phyloP scores from a whole-genome alignment of 2,329 filamentous ascomycete species.

The Allantophomopsis lycopodina region DNA sequence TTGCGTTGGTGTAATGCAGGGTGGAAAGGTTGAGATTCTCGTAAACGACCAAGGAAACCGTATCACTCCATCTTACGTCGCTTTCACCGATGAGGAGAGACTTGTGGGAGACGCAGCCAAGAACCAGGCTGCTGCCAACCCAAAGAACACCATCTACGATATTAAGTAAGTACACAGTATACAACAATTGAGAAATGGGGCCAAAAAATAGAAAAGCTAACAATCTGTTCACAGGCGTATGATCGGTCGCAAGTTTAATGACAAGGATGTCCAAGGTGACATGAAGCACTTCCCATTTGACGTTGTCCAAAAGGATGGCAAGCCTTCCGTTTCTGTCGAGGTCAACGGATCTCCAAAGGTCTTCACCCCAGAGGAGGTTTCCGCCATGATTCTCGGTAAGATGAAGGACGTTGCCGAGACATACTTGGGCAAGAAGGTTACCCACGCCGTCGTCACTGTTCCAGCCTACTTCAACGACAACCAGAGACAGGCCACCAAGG shows the following conservation, averaged over 20 bases:
- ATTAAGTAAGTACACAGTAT: conserved; percentile 54
- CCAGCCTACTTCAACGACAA: conserved; percentile 98
- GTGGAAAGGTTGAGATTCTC: conserved; percentile 89
- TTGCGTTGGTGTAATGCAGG: conserved; percentile 92
- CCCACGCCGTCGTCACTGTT: conserved; percentile 83
- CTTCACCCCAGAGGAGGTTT: conserved; percentile 72
- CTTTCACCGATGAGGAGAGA: conserved; percentile 93
- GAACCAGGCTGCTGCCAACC: conserved; percentile 82
- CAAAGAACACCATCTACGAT: conserved; percentile 63
- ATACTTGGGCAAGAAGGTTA: conserved; percentile 72
- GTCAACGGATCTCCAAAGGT: conserved; percentile 51
- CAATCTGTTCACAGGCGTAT: conserved; percentile 43
- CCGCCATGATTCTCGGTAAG: conserved; percentile 70
- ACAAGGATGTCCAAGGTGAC: conserved; percentile 82
- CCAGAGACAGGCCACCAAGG: conserved; percentile 94
- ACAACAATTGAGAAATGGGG: not conserved
- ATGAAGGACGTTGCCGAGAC: conserved; percentile 75
- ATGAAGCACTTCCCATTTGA: conserved; percentile 99
- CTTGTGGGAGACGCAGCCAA: conserved; percentile 95
- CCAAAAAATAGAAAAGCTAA: no score
- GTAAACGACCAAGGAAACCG: conserved; percentile 96
- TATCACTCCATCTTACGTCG: conserved; percentile 90
- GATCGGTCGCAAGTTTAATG: conserved; percentile 71
- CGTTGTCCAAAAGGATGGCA: conserved; percentile 77
- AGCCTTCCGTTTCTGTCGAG: conserved; percentile 71